Conservation (phyloP, 257 asterid genomes). For the Lycium ferocissimum region DNA sequence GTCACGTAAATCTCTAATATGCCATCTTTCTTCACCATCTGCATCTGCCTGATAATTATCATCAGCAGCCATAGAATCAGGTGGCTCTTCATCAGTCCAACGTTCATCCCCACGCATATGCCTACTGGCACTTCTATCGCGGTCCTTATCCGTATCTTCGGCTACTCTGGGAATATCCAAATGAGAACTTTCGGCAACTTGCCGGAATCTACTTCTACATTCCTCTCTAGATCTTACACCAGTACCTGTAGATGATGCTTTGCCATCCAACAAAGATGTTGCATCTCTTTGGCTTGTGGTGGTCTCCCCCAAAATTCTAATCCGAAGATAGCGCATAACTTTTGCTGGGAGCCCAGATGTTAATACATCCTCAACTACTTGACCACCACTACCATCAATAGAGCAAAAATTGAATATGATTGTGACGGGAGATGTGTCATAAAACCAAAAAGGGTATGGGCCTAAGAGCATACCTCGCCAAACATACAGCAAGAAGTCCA, state of each 20-base stretch:
- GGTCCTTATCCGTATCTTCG: slow-evolving; percentile 58
- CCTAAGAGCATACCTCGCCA: slow-evolving; percentile 60
- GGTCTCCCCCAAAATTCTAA: slow-evolving; percentile 77
- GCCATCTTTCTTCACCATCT: slow-evolving; percentile 68
- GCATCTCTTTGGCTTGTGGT: slow-evolving; percentile 68
- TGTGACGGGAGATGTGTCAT: neutral
- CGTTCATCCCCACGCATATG: slow-evolving; percentile 58
- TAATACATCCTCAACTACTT: slow-evolving; percentile 93
- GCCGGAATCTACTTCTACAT: slow-evolving; percentile 65
- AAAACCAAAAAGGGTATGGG: slow-evolving; percentile 28
- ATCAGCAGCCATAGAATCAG: slow-evolving; percentile 55
- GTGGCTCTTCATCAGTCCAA: slow-evolving; percentile 69
- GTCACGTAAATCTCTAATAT: slow-evolving; percentile 60
- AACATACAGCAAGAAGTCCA: slow-evolving; percentile 92
- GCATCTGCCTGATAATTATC: slow-evolving; percentile 58
- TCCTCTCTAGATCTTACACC: slow-evolving; percentile 73
- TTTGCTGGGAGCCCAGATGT: slow-evolving; percentile 92
- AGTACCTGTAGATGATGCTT: slow-evolving; percentile 46
- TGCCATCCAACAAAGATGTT: slow-evolving; percentile 56
- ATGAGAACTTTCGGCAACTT: slow-evolving; percentile 60
- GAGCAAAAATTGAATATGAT: slow-evolving; percentile 31
- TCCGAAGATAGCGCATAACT: slow-evolving; percentile 85
- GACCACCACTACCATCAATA: slow-evolving; percentile 69
- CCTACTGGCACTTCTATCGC: slow-evolving; percentile 51
- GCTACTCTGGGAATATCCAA: slow-evolving; percentile 53